Evolutionary conservation across 495 filamentous ascomycete genomes (phyloP).

Genomic region (Penicillium nucicola): DNA sequence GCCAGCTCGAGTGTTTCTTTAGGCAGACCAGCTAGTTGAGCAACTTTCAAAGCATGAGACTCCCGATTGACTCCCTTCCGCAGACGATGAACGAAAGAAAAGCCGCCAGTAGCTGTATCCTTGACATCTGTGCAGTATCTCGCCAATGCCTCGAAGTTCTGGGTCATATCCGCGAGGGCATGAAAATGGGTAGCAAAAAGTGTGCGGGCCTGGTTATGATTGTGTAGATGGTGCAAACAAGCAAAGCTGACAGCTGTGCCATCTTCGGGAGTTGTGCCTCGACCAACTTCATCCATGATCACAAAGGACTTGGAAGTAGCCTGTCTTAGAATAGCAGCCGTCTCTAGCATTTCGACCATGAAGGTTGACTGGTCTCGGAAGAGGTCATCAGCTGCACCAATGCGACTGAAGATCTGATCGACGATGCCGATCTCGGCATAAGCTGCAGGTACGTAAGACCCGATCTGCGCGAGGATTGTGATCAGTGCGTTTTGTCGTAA

Average conservation of each 20-base stretch:
- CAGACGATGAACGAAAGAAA: conserved; percentile 83
- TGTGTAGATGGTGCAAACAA: conserved; percentile 74
- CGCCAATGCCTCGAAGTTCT: conserved; percentile 59
- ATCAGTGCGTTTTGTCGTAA: conserved; percentile 93
- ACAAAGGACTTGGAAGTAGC: conserved; percentile 66
- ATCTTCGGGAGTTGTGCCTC: conserved; percentile 90
- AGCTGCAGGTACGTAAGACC: conserved; percentile 85
- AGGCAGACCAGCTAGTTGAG: conserved; percentile 75
- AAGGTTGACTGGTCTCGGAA: conserved; percentile 93
- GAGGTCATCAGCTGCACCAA: conserved; percentile 90
- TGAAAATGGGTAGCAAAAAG: conserved; percentile 98
- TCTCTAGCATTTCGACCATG: conserved; percentile 64
- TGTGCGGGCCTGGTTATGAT: conserved; percentile 69
- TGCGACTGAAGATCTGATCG: conserved; percentile 87
- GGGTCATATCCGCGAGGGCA: conserved; percentile 71
- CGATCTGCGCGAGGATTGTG: conserved; percentile 86
- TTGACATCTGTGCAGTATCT: conserved; percentile 89
- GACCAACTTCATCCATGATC: conserved; percentile 98
- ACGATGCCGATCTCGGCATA: conserved; percentile 83
- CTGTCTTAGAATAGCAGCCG: conserved; percentile 50
- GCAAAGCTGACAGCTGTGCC: conserved; percentile 89
- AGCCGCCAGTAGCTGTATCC: conserved; percentile 60
- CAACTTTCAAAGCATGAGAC: conserved; percentile 91
- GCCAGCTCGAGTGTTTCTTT: conserved; percentile 58
- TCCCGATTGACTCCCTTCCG: conserved; percentile 77